These are phyloP conservation scores for Pythium aquatile DNA, from an alignment of 352 stramenopile species.

Conservation along the genomic window DNA sequence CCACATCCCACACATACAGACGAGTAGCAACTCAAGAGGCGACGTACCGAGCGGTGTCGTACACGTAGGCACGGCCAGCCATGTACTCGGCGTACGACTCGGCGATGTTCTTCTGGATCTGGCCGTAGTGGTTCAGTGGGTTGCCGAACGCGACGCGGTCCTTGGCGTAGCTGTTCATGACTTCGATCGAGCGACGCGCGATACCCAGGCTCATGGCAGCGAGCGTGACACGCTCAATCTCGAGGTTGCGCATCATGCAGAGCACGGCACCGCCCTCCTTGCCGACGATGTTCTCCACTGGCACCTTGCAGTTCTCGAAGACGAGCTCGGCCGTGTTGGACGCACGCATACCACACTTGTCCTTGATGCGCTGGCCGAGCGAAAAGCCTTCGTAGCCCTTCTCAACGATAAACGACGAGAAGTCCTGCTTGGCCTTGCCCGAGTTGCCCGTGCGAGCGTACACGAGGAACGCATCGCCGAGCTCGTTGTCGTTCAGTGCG, in stretches of 20 bases:
- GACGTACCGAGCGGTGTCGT: constrained; percentile 89
- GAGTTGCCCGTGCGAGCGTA: constrained; percentile 95
- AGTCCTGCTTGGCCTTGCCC: constrained; percentile 83
- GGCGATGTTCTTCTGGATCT: constrained; percentile 97
- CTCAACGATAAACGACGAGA: constrained; percentile 98
- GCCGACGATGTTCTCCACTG: constrained; percentile 92
- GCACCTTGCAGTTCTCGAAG: constrained; percentile 97
- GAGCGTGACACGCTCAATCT: constrained; percentile 98
- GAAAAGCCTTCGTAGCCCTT: constrained; percentile 96
- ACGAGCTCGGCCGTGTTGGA: constrained; percentile 98
- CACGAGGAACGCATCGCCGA: constrained; percentile 97
- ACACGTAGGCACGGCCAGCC: constrained; percentile 96
- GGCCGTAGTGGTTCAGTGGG: constrained; percentile 87
- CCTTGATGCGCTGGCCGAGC: constrained; percentile 97
- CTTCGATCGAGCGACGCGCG: constrained; percentile 94
- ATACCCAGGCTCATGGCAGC: constrained; percentile 97
- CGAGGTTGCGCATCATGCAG: constrained; percentile 97
- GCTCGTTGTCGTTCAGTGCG: constrained; percentile 91
- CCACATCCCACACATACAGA: too few relatives aligned
- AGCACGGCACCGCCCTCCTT: constrained; percentile 71
- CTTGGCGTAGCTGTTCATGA: constrained; percentile 95
- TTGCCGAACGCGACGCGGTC: constrained; percentile 95
- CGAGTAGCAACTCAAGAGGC: not conserved
- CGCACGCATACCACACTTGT: constrained; percentile 98
- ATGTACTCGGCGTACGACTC: constrained; percentile 99